phyloP scores from a whole-genome alignment of 1,139 yeast genomes.

The Sugiyamaella grinbergsii region DNA sequence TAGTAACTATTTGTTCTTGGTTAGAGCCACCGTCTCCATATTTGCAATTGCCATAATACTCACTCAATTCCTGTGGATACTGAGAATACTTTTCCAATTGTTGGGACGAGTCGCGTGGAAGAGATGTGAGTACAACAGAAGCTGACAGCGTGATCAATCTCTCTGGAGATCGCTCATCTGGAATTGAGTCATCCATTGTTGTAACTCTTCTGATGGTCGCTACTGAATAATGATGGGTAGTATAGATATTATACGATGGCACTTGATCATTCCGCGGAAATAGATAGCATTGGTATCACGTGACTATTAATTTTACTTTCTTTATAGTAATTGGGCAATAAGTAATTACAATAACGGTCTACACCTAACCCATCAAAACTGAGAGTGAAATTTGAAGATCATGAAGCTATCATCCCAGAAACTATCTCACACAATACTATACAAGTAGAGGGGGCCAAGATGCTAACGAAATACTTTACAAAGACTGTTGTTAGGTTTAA shows the following conservation, averaged over 20 bases:
- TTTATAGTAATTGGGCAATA: too few relatives aligned
- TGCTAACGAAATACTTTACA: conserved; percentile 86
- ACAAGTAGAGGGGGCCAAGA: conserved; percentile 34
- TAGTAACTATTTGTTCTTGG: too few relatives aligned
- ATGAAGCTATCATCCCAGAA: background rate
- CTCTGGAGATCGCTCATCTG: conserved; percentile 37
- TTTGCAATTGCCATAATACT: conserved; percentile 3
- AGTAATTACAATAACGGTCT: too few relatives aligned
- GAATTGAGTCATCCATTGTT: conserved; percentile 31
- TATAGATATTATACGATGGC: too few relatives aligned
- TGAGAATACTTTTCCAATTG: conserved; percentile 35
- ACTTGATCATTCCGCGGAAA: too few relatives aligned
- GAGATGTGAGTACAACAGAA: conserved; percentile 37
- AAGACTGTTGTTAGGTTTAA: conserved; percentile 76
- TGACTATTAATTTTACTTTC: too few relatives aligned
- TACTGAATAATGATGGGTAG: too few relatives aligned
- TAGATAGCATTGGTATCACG: too few relatives aligned
- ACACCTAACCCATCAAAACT: conserved; percentile 5
- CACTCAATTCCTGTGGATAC: conserved; percentile 30
- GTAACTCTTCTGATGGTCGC: background rate
- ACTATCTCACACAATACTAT: too few relatives aligned
- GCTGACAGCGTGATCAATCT: conserved; percentile 39
- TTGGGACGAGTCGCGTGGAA: conserved; percentile 39
- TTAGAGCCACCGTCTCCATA: conserved; percentile 11
- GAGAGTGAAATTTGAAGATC: conserved; percentile 13